Base-by-base conservation (phyloP, 2,329 filamentous ascomycete genomes). In the Colletotrichum chlorophyti region DNA sequence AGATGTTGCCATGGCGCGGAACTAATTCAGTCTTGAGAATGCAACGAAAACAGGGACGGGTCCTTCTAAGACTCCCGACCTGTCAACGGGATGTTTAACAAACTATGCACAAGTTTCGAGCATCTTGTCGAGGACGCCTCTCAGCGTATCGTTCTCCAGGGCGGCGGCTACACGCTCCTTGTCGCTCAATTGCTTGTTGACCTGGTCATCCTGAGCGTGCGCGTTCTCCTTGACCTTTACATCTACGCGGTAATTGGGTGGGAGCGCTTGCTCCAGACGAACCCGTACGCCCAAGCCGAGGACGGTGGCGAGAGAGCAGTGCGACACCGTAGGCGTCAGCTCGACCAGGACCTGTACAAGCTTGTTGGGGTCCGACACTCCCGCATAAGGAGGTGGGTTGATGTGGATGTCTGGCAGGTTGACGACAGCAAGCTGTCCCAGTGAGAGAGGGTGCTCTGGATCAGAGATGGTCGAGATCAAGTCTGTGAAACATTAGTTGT, bases 131-230 rank as follows among this genome's bases (percentile, higher is more conserved):
- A 99, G 81, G 27, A 97, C 91, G 35, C 88, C 88, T 80, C 91
- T 92, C 60, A 99, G 78, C 1, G 91, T 96, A 54, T 91, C 91
- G 71, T 99, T 99, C 75, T 98, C 95, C 66, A 97, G 79, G 6
- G 95, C 95, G 9, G 95, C 95, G 1, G 94, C 93, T 40, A 99
- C 95, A 61, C 95, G 83, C 78, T 99, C 95, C 80, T 98, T 99
- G 76, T 99, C 95, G 29, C 88, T 91, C 38, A 99, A 79, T 76
- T 99, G 95, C 80, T 97, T 97, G 77, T 96, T 97, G 49, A 97
- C 93, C 72, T 97, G 93, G 63, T 97, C 93, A 41, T 92, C 94
- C 61, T 96, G 96, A 64, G 87, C 91, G 73, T 98, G 95, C n/a
- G 93, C 95, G 62, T 93, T 94, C 75, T 96, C 90, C 74, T 98